These are phyloP conservation scores for Ilyonectria robusta DNA, from an alignment of 2,329 filamentous ascomycete species.

Conservation along the genomic window DNA sequence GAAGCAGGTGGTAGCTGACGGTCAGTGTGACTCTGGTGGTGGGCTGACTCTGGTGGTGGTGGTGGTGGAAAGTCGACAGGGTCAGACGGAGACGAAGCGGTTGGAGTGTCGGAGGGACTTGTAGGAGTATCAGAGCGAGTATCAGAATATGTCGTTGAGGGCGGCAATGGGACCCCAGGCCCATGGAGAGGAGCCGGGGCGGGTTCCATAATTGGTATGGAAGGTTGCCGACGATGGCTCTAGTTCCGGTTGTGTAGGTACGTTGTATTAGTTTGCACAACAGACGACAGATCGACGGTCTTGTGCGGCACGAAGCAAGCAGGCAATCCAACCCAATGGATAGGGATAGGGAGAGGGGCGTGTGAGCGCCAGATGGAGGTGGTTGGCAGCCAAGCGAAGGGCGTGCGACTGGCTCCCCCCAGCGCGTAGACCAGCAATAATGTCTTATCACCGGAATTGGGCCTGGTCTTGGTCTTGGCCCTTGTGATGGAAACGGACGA, in stretches of 20 bases:
- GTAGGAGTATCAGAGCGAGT: constrained; percentile 45
- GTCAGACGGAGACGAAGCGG: constrained; percentile 35
- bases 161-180: constrained; percentile 42
- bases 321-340: constrained; percentile 14
- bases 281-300: constrained; percentile 10
- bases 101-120: constrained; percentile 38
- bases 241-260: constrained; percentile 4
- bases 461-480: constrained; percentile 21
- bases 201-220: constrained; percentile 43
- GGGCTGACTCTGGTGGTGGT: constrained; percentile 38
- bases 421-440: constrained; percentile 21
- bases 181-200: constrained; percentile 40
- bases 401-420: constrained; percentile 21
- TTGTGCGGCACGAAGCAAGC: neutral
- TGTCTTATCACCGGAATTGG: constrained; percentile 41
- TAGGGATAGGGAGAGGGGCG: constrained; percentile 9
- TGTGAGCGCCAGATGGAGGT: neutral
- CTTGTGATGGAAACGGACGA: constrained; percentile 19
- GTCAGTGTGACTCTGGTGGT: constrained; percentile 36
- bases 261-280: constrained; percentile 28
- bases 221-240: constrained; percentile 22
- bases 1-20: constrained; percentile 31
- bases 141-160: constrained; percentile 41
- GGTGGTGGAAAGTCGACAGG: constrained; percentile 37
- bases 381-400: constrained; percentile 19